phyloP scores from a whole-genome alignment of 1,284 basidiomycete genomes.

The Wallemia mellicola region DNA sequence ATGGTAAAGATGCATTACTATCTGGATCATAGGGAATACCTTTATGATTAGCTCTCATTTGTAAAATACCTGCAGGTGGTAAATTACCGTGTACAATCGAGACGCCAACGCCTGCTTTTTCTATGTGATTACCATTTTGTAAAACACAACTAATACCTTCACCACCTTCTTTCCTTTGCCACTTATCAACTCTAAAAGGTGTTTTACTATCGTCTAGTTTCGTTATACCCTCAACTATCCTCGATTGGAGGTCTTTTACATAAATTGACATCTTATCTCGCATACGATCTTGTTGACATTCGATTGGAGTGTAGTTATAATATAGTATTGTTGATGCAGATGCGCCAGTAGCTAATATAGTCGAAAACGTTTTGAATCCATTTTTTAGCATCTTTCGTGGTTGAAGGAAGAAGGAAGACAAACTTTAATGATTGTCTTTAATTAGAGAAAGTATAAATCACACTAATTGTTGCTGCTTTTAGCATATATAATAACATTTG shows the following conservation, averaged over 20 bases:
- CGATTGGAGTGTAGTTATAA: too few species aligned
- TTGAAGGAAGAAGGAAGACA: too few species aligned
- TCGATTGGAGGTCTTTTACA: not conserved
- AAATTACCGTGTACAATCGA: slow-evolving; percentile 68
- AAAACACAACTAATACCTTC: not conserved
- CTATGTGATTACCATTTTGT: slow-evolving; percentile 24
- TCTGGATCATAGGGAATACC: slow-evolving; percentile 34
- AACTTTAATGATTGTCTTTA: too few species aligned
- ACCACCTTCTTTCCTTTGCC: not conserved
- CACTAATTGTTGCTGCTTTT: too few species aligned
- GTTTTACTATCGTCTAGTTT: not conserved
- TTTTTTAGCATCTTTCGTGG: too few species aligned
- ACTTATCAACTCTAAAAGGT: not conserved
- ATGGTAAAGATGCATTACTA: slow-evolving; percentile 36
- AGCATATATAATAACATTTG: too few species aligned
- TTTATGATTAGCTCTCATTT: slow-evolving; percentile 79
- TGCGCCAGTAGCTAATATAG: too few species aligned
- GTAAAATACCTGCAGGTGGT: slow-evolving; percentile 58
- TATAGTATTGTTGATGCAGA: too few species aligned
- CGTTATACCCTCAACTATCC: not conserved
- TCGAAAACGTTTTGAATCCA: too few species aligned
- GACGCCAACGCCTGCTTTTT: slow-evolving; percentile 92
- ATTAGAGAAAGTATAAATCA: too few species aligned
- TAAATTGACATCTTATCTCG: not conserved
- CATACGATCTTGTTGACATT: too few species aligned